Evolutionary conservation across 331 rosid genomes (phyloP), one percentile per base, ranked within the genome.

Genomic region (Pyrus hybrid): DNA sequence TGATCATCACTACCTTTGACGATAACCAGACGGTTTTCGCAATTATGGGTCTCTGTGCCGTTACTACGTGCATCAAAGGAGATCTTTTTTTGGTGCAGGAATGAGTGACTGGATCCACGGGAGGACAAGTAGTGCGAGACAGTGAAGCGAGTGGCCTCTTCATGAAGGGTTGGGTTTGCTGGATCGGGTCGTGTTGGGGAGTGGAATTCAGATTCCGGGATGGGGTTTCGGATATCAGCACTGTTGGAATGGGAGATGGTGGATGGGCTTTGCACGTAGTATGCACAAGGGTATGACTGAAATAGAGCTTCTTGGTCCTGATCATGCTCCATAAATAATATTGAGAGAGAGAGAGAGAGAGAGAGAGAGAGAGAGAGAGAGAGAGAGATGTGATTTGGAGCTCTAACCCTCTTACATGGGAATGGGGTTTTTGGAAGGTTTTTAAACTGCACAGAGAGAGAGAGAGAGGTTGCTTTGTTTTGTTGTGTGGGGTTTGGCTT

Each of bases 261-360:
- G 76, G 97, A 88, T n/a, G 98, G 98, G 84, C 98, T 91, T 72
- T 90, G 98, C 3, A 93, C 98, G 67, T 81, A 91, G 83, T 93
- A 91, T 6, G 87, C 75, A 18, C 86, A 89, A 3, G 90, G 91
- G 79, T 91, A 91, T 6, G 91, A 58, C 32, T 84, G 96, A 80
- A 76, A 84, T 20, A 82, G 72, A 78, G 74, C 78, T 7, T 88
- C 96, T 53, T 88, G 89, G 22, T 93, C 98, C 71, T 89, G 91
- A 29, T 78, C 85, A 68, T 75, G 83, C 67, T 74, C 86, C 87
- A 83, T 83, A 10, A 41, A 83, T 65, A 35, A 17, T 47, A 35
- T 12, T 43, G 45, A 67, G 30, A n/a, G 70, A 70, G 73, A 77
- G 66, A 20, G 30, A 18, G 35, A 26, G 49, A 25, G 73, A 25